Base-by-base conservation (phyloP, 2,329 filamentous ascomycete species). In the Paecilomyces sp. region DNA sequence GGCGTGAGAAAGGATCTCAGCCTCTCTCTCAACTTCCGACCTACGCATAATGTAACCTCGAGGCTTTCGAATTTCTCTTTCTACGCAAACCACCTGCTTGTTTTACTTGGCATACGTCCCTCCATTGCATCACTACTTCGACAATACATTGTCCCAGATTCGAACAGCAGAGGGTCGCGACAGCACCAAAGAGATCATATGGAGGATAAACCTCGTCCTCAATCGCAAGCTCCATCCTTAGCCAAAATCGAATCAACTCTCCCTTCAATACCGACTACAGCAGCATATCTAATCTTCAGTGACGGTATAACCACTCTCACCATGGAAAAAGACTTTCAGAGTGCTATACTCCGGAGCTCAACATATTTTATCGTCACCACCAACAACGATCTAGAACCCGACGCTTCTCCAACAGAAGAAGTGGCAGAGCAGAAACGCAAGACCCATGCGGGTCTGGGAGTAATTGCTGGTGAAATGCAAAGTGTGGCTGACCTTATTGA, bases 221-320 rank as follows among this genome's bases (percentile, higher is more conserved):
- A 25, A 36, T 33, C n/a, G 1, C 50, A 55, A 47, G 25, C 53
- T 22, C 18, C 54, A 53, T 47, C 65, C 2, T 36, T 73, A 7
- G 54, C 57, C 6, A 59, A 70, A 1, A 70, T 80, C 12, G 60
- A 71, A 12, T 58, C 63, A 5, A 61, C 56, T 1, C 65, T 84
- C 1, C 71, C 77, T 2, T 61, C 62, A 0, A 67, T 73, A 2
- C 75, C 71, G 1, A 81, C 80, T 0, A 81, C 84, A 15, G 82
- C 83, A 1, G 83, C 82, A 41, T 87, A 87, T 64, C 65, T 87
- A 1, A 80, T 81, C 31, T 79, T 86, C 62, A 81, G 81, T 62
- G 77, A 84, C 54, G 82, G 81, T 0, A 58, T 61, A 0, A 70
- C 75, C 53, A 80, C 80, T 1, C 68, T 78, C 1, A 74, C 82